phyloP scores from a whole-genome alignment of 306 rosid genomes.

The Elaeagnus macrophylla region DNA sequence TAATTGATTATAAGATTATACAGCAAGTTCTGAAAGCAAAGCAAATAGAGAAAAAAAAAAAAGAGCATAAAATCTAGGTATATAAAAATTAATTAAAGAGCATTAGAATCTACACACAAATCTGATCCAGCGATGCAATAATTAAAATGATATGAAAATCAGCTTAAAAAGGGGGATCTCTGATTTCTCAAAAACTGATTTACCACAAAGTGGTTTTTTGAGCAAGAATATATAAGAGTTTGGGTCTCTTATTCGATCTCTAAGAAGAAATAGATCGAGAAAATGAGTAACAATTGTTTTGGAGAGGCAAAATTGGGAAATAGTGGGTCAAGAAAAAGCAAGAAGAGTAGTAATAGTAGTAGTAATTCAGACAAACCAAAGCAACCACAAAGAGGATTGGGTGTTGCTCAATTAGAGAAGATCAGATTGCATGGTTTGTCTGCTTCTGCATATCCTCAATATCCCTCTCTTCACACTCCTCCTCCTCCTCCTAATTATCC shows the following conservation, averaged over 20 bases:
- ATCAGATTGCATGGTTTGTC: conserved; percentile 92
- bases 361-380: conserved; percentile 76
- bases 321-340: conserved; percentile 49
- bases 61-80: conserved; percentile 77
- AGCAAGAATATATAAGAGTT: no score
- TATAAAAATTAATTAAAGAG: conserved; percentile 24
- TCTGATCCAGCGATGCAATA: conserved; percentile 99
- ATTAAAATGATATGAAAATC: conserved; percentile 32
- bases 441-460: conserved; percentile 1
- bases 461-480: conserved; percentile 35
- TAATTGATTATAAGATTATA: conserved; percentile 15
- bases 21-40: conserved; percentile 22
- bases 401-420: conserved; percentile 98
- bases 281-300: conserved; percentile 60
- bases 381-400: conserved; percentile 97
- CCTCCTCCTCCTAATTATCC: conserved; percentile 15
- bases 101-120: conserved; percentile 65
- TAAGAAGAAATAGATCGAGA: conserved; percentile 7
- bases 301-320: conserved; percentile 85
- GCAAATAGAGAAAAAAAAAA: conserved; percentile 23
- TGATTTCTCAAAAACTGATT: conserved; percentile 31
- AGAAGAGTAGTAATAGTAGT: conserved; percentile 26
- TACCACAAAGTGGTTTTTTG: background rate
- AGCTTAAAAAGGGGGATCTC: conserved; percentile 69
- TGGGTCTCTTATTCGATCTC: no score